Percentiles rank a stretch among this genome's conserved stretches.
Evolutionary conservation across 352 stramenopile genomes (phyloP).

Genomic region (Pythium dissimile): DNA sequence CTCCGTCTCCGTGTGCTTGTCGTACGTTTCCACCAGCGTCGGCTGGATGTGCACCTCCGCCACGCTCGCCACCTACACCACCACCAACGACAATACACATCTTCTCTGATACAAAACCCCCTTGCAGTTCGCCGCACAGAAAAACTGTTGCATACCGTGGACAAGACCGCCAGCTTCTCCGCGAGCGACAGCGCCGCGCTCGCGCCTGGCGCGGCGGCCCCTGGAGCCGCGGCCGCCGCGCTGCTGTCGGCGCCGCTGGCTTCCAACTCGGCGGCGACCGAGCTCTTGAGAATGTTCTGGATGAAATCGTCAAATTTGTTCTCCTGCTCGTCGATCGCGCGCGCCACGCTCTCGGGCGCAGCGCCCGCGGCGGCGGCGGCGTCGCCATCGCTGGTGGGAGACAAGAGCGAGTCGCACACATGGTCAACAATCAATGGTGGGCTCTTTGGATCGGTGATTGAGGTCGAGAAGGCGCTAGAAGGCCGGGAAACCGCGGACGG

Average conservation of each 20-base stretch:
- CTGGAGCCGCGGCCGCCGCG: not conserved
- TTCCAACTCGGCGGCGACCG: slow-evolving; percentile 5
- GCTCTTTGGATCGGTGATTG: no score
- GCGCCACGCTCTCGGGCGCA: slow-evolving; percentile 39
- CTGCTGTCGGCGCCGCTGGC: not conserved
- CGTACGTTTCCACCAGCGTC: slow-evolving; percentile 79
- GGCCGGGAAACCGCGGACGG: not conserved
- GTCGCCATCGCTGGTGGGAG: slow-evolving; percentile 39
- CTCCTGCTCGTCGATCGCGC: slow-evolving; percentile 58
- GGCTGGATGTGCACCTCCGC: slow-evolving; percentile 81
- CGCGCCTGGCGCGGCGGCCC: not conserved
- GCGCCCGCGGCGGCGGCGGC: slow-evolving; percentile 27
- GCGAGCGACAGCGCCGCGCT: slow-evolving; percentile 50
- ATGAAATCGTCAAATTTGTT: slow-evolving; percentile 78
- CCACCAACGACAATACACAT: not conserved
- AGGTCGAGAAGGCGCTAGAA: not conserved
- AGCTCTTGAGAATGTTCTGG: slow-evolving; percentile 78
- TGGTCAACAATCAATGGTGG: no score
- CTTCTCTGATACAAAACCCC: not conserved
- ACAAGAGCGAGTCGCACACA: not conserved
- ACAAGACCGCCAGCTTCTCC: slow-evolving; percentile 71
- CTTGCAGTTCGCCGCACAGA: not conserved
- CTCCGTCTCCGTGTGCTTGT: slow-evolving; percentile 81
- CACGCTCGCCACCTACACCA: slow-evolving; percentile 48
- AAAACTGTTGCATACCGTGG: slow-evolving; percentile 41